Conservation (phyloP, 2,329 filamentous ascomycete genomes). For the Rhinocladiella mackenziei region DNA sequence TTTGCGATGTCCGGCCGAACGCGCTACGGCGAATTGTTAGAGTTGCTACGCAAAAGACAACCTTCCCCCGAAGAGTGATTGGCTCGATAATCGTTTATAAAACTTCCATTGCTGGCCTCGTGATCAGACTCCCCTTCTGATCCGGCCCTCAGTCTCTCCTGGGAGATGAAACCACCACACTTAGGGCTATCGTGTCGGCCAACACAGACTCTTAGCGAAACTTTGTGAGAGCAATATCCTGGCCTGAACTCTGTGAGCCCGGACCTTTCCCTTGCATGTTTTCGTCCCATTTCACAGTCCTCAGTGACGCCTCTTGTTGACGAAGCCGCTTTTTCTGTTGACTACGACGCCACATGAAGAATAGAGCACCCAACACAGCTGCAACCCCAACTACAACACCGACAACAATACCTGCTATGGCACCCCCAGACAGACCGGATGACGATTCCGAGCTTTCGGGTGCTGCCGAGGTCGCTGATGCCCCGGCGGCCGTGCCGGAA, state of each 20-base stretch:
- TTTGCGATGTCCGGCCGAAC: too few species aligned
- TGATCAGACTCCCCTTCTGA: too few species aligned
- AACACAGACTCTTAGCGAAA: not conserved
- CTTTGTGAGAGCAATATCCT: conserved; percentile 6
- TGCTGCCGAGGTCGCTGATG: conserved; percentile 30
- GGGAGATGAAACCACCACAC: too few species aligned
- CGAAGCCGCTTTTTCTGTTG: conserved; percentile 21
- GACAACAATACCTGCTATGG: conserved; percentile 43
- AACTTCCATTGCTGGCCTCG: too few species aligned
- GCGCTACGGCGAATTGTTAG: too few species aligned
- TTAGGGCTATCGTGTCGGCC: too few species aligned
- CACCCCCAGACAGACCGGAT: conserved; percentile 37
- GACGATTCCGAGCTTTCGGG: conserved; percentile 16
- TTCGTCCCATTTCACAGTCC: conserved; percentile 24
- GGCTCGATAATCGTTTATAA: too few species aligned
- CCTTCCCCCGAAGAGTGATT: too few species aligned
- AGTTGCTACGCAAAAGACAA: too few species aligned
- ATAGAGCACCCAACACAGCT: conserved; percentile 5
- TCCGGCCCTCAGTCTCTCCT: too few species aligned
- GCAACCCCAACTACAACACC: conserved; percentile 20
- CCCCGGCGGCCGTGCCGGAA: conserved; percentile 20
- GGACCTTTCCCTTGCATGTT: not conserved
- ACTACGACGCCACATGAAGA: conserved; percentile 19
- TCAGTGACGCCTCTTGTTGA: conserved; percentile 16
- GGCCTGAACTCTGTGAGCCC: not conserved